phyloP scores from a whole-genome alignment of 352 stramenopile species.

The Pythium aquatile region DNA sequence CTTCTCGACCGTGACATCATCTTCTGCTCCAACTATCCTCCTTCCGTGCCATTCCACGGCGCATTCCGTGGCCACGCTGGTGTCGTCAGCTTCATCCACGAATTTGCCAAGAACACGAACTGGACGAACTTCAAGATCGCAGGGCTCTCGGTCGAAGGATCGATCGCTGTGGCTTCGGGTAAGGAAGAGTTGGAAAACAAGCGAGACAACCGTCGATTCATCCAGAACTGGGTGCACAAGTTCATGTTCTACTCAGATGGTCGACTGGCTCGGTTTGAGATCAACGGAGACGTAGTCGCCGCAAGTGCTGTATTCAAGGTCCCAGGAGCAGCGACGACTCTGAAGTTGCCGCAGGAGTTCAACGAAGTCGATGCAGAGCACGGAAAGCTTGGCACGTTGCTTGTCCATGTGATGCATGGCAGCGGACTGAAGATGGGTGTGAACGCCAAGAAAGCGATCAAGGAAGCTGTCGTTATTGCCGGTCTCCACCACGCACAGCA shows the following conservation, averaged over 20 bases:
- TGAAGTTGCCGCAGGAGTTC: conserved; percentile 87
- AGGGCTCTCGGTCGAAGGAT: conserved; percentile 79
- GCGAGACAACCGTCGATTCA: conserved; percentile 76
- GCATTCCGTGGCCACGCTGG: conserved; percentile 72
- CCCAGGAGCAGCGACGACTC: conserved; percentile 74
- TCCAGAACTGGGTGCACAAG: conserved; percentile 91
- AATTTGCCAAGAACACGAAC: conserved; percentile 72
- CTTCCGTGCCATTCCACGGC: conserved; percentile 85
- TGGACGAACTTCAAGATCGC: conserved; percentile 89
- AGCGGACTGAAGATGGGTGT: conserved; percentile 73
- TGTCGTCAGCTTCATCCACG: conserved; percentile 76
- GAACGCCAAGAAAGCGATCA: conserved; percentile 64
- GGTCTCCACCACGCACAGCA: conserved; percentile 66
- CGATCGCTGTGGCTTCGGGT: conserved; percentile 77
- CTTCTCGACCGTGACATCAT: conserved; percentile 85
- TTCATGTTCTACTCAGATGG: conserved; percentile 87
- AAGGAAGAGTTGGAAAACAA: conserved; percentile 89
- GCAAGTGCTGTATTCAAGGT: conserved; percentile 87
- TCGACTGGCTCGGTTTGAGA: conserved; percentile 82
- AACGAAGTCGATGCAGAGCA: conserved; percentile 86
- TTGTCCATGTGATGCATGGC: conserved; percentile 81
- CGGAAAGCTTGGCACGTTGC: conserved; percentile 57
- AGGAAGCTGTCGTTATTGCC: conserved; percentile 61
- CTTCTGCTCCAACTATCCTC: conserved; percentile 87
- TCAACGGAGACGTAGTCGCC: conserved; percentile 85